Conservation (phyloP, 768 basidiomycete species). For the Collybia mongolica region DNA sequence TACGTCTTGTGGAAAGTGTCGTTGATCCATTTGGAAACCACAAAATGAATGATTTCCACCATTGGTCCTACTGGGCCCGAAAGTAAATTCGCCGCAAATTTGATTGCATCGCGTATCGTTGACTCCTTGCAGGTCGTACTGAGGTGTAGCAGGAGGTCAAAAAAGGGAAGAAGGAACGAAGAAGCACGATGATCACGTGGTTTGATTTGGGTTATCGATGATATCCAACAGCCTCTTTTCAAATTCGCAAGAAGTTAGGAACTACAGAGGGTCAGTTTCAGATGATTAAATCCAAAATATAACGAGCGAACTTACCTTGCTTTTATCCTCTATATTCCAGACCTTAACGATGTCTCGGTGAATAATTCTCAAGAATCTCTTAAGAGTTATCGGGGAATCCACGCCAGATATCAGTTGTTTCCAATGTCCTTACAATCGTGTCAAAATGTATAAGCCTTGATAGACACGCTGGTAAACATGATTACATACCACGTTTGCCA, state of each 20-base stretch:
- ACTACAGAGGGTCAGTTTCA: neutral
- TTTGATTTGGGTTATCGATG: too few species aligned
- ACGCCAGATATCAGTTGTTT: neutral
- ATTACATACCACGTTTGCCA: slow-evolving; percentile 9
- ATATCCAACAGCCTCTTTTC: neutral
- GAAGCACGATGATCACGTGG: too few species aligned
- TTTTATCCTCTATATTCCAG: slow-evolving; percentile 24
- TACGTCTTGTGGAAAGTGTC: too few species aligned
- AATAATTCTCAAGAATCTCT: slow-evolving; percentile 6
- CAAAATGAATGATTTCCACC: too few species aligned
- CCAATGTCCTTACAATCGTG: slow-evolving; percentile 6
- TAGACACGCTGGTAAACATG: neutral
- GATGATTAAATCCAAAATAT: neutral
- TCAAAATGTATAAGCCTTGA: too few species aligned
- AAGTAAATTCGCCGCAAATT: too few species aligned
- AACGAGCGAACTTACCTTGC: slow-evolving; percentile 5
- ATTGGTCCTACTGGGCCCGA: too few species aligned
- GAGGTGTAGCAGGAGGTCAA: too few species aligned
- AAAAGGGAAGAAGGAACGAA: too few species aligned
- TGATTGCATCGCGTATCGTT: neutral
- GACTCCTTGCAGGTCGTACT: too few species aligned
- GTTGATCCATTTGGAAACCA: too few species aligned
- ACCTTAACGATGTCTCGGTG: slow-evolving; percentile 18
- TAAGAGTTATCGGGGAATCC: neutral
- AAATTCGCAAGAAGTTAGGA: neutral